A percentile compares a stretch with the other conserved stretches of the same genome.
Evolutionary conservation across 768 basidiomycete genomes (phyloP).

Genomic region (Lactarius pseudohatsudake): DNA sequence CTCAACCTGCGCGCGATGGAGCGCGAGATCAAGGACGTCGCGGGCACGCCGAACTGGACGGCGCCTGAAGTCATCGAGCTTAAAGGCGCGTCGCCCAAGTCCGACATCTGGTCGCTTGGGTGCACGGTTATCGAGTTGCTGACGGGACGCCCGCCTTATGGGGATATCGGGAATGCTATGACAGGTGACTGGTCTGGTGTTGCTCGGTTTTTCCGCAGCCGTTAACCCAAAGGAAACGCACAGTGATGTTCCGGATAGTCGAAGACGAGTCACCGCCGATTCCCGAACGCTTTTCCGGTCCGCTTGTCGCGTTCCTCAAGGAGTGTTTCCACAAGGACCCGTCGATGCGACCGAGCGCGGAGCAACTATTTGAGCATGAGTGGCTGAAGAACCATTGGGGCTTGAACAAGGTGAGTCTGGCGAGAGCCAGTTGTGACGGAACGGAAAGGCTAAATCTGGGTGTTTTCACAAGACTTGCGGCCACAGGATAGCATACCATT

Average conservation of each 20-base stretch:
- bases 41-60: constrained; percentile 99
- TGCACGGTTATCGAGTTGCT: constrained; percentile 94
- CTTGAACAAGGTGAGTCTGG: constrained; percentile 61
- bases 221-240: constrained; percentile 9
- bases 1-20: constrained; percentile 92
- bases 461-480: constrained; percentile 60
- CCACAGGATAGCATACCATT: constrained; percentile 96
- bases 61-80: constrained; percentile 97
- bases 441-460: neutral
- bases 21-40: constrained; percentile 78
- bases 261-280: constrained; percentile 89
- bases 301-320: constrained; percentile 76
- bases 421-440: neutral
- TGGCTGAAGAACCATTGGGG: constrained; percentile 87
- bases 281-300: constrained; percentile 75
- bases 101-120: constrained; percentile 94
- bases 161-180: constrained; percentile 87
- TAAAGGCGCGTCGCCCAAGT: constrained; percentile 88
- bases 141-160: constrained; percentile 90
- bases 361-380: constrained; percentile 81
- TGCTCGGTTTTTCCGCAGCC: neutral
- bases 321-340: constrained; percentile 93
- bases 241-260: constrained; percentile 97
- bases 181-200: constrained; percentile 52
- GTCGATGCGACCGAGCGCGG: constrained; percentile 75